Evolutionary conservation across 345 rosid genomes (phyloP), one percentile per base, ranked within the genome.

Genomic region (Heritiera littoralis): DNA sequence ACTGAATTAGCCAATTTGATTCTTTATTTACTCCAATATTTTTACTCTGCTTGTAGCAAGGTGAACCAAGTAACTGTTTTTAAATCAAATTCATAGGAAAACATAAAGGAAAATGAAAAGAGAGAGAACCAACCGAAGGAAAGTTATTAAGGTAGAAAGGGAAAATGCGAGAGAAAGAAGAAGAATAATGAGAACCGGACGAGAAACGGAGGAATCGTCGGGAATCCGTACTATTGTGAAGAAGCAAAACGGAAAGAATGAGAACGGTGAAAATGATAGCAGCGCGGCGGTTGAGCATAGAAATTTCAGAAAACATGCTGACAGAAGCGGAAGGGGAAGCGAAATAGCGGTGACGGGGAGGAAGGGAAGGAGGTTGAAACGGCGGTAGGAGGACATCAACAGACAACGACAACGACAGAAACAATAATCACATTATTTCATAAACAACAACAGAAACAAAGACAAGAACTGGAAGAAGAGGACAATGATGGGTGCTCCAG

Each of bases 171-270:
- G 58, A 30, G 30, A 73, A 55, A 79, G 77, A 12, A 79, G 80
- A 74, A 72, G 80, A 74, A 7, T 66, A 43, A 40, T 68, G 38
- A 32, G 83, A 60, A 6, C 54, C 45, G 49, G 82, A 49, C 51
- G 86, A 81, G 46, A 52, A 45, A 5, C 56, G 28, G 64, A 76
- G 71, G 80, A 59, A 78, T 41, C 81, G 67, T 41, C 81, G 78
- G 18, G 85, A 89, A 78, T 75, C 83, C 10, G 70, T 48, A 52
- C 68, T 77, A 40, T 79, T 72, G 78, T 85, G 83, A 72, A 89
- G 77, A 49, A 87, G 60, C 79, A 87, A 77, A 74, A 65, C 72
- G 12, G 78, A 82, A 48, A 82, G n/a, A 52, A 80, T 73, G 45
- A 86, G 4, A 70, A 78, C 38, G 56, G 71, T 72, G 5, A 85